These are phyloP conservation scores for Laburnicola sp. DNA, from an alignment of 2,329 filamentous ascomycete genomes.

Conservation along the genomic window DNA sequence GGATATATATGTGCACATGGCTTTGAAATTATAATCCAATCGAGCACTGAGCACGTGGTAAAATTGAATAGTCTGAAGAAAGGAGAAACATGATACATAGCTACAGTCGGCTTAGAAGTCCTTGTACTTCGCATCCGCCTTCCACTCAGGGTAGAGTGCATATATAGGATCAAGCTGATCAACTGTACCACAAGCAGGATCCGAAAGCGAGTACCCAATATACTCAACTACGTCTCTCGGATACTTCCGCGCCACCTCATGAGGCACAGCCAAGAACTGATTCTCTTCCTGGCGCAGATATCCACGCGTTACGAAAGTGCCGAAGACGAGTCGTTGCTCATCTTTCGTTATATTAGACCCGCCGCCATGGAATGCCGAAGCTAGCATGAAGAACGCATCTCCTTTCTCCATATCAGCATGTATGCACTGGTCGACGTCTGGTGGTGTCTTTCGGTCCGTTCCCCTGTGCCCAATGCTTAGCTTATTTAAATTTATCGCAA, in stretches of 20 bases:
- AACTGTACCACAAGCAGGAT: conserved; percentile 15
- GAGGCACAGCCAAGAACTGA: conserved; percentile 39
- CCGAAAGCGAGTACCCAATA: conserved; percentile 11
- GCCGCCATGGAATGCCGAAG: conserved; percentile 42
- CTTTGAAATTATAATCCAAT: no score
- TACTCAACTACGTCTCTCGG: conserved; percentile 12
- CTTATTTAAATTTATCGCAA: conserved; percentile 23
- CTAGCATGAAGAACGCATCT: conserved; percentile 45
- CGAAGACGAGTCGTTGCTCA: conserved; percentile 39
- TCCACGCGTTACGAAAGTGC: conserved; percentile 40
- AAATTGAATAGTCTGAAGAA: no score
- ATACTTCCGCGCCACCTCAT: conserved; percentile 26
- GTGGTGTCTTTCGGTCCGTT: conserved; percentile 7
- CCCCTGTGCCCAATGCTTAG: conserved; percentile 16
- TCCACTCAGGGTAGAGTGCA: conserved; percentile 9
- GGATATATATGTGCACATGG: no score
- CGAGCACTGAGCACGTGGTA: no score
- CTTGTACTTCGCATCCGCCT: conserved; percentile 13
- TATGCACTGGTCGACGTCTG: conserved; percentile 8
- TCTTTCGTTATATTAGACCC: conserved; percentile 37
- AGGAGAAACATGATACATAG: not conserved
- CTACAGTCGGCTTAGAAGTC: not conserved
- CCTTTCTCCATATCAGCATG: conserved; percentile 40
- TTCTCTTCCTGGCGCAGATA: conserved; percentile 48
- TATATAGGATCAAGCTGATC: conserved; percentile 18